A percentile compares a stretch with the other conserved stretches of the same genome.
Conservation (phyloP, 352 stramenopile species). For the Phytopythium ostracodes region DNA sequence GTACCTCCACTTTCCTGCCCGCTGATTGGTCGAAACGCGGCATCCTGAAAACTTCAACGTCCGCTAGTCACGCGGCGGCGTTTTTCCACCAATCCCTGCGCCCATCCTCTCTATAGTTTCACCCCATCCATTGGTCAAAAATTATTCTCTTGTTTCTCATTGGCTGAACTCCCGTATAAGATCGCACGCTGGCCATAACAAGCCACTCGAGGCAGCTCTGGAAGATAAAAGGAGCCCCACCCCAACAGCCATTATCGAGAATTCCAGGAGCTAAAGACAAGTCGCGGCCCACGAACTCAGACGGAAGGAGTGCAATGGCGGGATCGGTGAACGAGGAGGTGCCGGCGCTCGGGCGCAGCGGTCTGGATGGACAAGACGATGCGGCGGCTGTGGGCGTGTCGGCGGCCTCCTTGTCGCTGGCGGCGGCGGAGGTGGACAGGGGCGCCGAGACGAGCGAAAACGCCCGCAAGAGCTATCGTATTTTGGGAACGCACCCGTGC, state of each 20-base stretch:
- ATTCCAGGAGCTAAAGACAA: conserved; percentile 5
- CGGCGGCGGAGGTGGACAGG: not conserved
- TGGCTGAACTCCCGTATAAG: not conserved
- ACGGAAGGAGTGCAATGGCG: conserved; percentile 16
- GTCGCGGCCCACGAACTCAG: conserved; percentile 4
- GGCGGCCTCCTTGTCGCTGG: not conserved
- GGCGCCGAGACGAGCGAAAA: conserved; percentile 2
- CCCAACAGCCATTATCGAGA: conserved; percentile 3
- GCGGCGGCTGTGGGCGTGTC: not conserved
- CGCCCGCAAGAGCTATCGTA: conserved; percentile 19
- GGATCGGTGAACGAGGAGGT: not conserved
- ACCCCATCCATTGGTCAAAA: no score
- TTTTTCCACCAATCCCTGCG: conserved; percentile 2
- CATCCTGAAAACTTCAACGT: not conserved
- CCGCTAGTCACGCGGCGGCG: not conserved
- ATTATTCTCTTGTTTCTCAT: not conserved
- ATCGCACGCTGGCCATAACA: not conserved
- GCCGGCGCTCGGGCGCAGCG: not conserved
- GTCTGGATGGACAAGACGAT: not conserved
- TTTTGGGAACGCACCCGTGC: conserved; percentile 17
- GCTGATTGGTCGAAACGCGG: not conserved
- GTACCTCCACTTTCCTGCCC: not conserved
- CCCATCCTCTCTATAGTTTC: not conserved
- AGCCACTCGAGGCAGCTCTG: not conserved
- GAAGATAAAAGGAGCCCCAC: no score